Percentiles rank a stretch among this genome's conserved stretches.
phyloP scores from a whole-genome alignment of 805 yeast species.

The Teunomyces pallodes region DNA sequence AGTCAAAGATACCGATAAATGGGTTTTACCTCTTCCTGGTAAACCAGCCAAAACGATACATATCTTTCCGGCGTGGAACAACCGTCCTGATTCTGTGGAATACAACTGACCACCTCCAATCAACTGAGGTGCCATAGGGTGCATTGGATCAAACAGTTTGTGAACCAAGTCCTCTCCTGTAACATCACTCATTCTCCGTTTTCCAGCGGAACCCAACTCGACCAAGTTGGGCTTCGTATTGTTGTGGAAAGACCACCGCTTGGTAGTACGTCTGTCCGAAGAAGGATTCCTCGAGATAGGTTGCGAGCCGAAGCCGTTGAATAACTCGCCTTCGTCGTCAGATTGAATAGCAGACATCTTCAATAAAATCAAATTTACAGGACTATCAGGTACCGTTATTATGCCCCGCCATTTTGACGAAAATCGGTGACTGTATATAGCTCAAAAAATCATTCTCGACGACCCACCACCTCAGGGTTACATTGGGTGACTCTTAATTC shows the following conservation, averaged over 20 bases:
- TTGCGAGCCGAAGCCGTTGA: conserved; percentile 37
- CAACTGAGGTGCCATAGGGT: conserved; percentile 46
- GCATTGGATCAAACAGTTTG: conserved; percentile 56
- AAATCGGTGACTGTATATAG: background rate
- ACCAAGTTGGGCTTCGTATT: conserved; percentile 36
- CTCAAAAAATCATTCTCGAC: background rate
- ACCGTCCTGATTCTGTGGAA: conserved; percentile 86
- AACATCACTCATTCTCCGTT: conserved; percentile 39
- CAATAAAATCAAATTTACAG: background rate
- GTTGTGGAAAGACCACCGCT: conserved; percentile 44
- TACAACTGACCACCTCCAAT: conserved; percentile 69
- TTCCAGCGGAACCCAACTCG: conserved; percentile 24
- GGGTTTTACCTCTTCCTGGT: conserved; percentile 96
- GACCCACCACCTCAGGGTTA: background rate
- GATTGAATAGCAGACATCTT: conserved; percentile 18
- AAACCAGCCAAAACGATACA: conserved; percentile 86
- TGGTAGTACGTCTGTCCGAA: conserved; percentile 32
- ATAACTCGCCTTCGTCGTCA: conserved; percentile 31
- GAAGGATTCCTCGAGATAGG: conserved; percentile 22
- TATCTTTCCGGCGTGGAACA: conserved; percentile 94
- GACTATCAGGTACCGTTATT: background rate
- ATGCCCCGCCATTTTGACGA: conserved; percentile 3
- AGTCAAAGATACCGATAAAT: conserved; percentile 85
- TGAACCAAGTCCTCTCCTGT: conserved; percentile 61
- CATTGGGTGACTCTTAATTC: background rate